These are phyloP conservation scores for Aspergillus sp. DNA, from an alignment of 2,329 filamentous ascomycete genomes.

Conservation along the genomic window DNA sequence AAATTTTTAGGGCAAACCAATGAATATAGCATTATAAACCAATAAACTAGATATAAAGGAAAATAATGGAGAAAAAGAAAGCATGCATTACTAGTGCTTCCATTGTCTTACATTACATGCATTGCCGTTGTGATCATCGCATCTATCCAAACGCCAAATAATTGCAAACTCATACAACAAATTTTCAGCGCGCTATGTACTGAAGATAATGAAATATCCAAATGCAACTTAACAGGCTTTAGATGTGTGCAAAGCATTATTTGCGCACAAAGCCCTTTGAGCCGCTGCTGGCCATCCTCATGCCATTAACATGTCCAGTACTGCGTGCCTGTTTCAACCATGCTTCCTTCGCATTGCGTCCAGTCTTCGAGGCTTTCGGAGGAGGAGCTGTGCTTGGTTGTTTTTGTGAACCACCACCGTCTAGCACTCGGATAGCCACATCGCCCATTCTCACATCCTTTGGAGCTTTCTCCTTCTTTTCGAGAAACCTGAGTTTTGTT, in stretches of 20 bases:
- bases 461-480: constrained; percentile 47
- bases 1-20: background rate
- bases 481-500: constrained; percentile 51
- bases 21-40: background rate
- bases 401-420: constrained; percentile 32
- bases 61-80: constrained; percentile 4
- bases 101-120: background rate
- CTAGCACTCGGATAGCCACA: constrained; percentile 51
- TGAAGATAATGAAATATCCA: background rate
- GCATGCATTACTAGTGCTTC: constrained; percentile 6
- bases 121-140: constrained; percentile 5
- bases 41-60: background rate
- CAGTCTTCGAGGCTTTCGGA: constrained; percentile 46
- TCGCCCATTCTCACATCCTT: constrained; percentile 53
- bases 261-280: constrained; percentile 39
- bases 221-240: background rate
- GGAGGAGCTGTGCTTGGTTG: constrained; percentile 41
- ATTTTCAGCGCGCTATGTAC: background rate
- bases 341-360: constrained; percentile 37
- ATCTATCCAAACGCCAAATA: constrained; percentile 7
- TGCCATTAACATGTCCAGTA: constrained; percentile 32
- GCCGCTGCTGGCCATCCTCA: constrained; percentile 38
- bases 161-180: background rate
- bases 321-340: constrained; percentile 41
- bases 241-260: constrained; percentile 1